Percentiles rank a stretch among this genome's conserved stretches.
Conservation (phyloP, 163 green algal species). For the Volvox carteri region DNA sequence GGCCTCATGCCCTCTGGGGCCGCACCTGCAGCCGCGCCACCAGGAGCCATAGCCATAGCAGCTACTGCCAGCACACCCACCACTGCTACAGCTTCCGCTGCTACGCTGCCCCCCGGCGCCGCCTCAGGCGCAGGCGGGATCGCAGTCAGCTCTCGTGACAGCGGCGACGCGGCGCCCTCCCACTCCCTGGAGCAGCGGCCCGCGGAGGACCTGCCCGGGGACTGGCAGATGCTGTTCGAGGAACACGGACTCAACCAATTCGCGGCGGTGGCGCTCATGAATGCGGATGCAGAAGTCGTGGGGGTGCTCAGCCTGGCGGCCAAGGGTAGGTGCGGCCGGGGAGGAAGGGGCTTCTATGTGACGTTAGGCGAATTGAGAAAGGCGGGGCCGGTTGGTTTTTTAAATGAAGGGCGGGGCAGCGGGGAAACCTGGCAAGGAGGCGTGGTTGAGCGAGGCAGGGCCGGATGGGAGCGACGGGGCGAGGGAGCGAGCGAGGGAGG, state of each 20-base stretch:
- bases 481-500: no score
- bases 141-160: background rate
- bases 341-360: constrained; percentile 1
- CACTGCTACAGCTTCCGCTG: no score
- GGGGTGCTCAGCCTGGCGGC: constrained; percentile 20
- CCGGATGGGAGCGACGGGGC: no score
- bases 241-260: constrained; percentile 15
- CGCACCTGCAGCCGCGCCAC: background rate
- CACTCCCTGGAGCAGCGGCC: background rate
- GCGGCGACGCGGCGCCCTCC: background rate
- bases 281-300: background rate
- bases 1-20: background rate
- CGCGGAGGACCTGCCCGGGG: background rate
- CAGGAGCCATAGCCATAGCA: no score
- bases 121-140: no score
- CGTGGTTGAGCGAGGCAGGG: no score
- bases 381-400: background rate
- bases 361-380: no score
- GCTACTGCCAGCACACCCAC: no score
- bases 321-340: background rate
- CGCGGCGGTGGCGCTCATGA: background rate
- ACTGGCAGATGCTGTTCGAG: constrained; percentile 23
- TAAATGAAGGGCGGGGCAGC: no score
- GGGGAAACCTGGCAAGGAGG: no score
- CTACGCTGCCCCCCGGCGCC: no score